These are phyloP conservation scores for Cryptococcus sp. DNA, from an alignment of 1,284 basidiomycete species.

Conservation along the genomic window DNA sequence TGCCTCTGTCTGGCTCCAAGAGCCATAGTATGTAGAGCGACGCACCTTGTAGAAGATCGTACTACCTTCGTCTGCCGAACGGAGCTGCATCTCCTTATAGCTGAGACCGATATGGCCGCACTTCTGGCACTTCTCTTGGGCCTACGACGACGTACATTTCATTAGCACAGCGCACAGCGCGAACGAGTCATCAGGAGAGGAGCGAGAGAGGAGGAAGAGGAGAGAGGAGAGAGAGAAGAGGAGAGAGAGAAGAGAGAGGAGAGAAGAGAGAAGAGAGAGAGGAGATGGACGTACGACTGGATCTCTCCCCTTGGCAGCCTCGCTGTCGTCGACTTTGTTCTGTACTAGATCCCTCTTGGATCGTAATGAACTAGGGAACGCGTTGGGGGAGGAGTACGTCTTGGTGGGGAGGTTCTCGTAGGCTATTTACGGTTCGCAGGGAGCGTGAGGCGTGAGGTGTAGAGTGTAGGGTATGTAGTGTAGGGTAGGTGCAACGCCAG, in stretches of 20 bases:
- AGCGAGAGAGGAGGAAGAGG: background rate
- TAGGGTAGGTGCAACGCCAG: too few species aligned
- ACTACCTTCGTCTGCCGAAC: constrained; percentile 87
- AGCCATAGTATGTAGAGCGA: constrained; percentile 1
- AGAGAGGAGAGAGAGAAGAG: background rate
- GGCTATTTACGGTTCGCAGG: constrained; percentile 63
- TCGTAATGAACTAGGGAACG: constrained; percentile 85
- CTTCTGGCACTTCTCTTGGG: constrained; percentile 87
- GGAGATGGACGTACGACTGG: constrained; percentile 48
- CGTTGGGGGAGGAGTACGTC: constrained; percentile 87
- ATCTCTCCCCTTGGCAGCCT: constrained; percentile 73
- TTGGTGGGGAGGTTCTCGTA: constrained; percentile 91
- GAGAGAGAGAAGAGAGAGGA: background rate
- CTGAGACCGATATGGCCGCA: constrained; percentile 72
- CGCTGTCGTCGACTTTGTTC: constrained; percentile 75
- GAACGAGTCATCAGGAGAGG: background rate
- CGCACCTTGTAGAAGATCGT: constrained; percentile 64
- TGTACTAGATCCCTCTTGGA: constrained; percentile 86
- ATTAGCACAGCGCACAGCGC: background rate
- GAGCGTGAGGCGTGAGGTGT: too few species aligned
- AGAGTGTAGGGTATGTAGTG: too few species aligned
- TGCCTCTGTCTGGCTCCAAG: background rate
- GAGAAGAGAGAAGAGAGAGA: background rate
- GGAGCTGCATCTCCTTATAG: constrained; percentile 61
- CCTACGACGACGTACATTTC: constrained; percentile 57